These are phyloP conservation scores for Hyaloscypha finlandica DNA, from an alignment of 495 filamentous ascomycete genomes.

Conservation along the genomic window DNA sequence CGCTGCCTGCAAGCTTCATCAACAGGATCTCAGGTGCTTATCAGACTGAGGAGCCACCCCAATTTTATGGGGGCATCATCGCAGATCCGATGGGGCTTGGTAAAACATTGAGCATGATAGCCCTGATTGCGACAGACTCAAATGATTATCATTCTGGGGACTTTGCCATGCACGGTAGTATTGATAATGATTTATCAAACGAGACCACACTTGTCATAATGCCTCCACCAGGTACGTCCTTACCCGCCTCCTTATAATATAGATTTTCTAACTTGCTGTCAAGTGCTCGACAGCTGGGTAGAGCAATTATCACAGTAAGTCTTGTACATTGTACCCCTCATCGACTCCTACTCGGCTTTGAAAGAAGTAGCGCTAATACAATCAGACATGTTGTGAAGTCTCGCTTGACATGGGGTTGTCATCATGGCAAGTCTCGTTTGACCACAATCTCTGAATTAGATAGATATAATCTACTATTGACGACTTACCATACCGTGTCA, in stretches of 20 bases:
- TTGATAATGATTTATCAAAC: neutral
- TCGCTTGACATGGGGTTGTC: neutral
- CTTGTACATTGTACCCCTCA: constrained; percentile 2
- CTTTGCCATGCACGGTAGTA: neutral
- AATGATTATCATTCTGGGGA: neutral
- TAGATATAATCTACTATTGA: constrained; percentile 35
- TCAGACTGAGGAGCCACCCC: constrained; percentile 60
- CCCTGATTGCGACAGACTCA: constrained; percentile 27
- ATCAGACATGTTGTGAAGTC: neutral
- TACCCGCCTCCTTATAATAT: neutral
- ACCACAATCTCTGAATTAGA: constrained; percentile 16
- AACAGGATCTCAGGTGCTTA: constrained; percentile 78
- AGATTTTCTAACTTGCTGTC: constrained; percentile 5
- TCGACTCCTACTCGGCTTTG: constrained; percentile 5
- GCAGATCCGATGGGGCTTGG: constrained; percentile 97
- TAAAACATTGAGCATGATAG: constrained; percentile 80
- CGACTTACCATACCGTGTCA: constrained; percentile 44
- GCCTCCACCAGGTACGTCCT: constrained; percentile 38
- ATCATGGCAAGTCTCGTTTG: neutral
- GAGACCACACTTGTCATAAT: constrained; percentile 37
- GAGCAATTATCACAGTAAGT: constrained; percentile 35
- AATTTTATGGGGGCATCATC: constrained; percentile 77
- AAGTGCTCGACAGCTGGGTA: constrained; percentile 42
- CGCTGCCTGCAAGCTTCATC: constrained; percentile 14
- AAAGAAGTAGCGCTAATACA: neutral